phyloP scores from a whole-genome alignment of 495 filamentous ascomycete species.

The Trichocladium uniseriatum region DNA sequence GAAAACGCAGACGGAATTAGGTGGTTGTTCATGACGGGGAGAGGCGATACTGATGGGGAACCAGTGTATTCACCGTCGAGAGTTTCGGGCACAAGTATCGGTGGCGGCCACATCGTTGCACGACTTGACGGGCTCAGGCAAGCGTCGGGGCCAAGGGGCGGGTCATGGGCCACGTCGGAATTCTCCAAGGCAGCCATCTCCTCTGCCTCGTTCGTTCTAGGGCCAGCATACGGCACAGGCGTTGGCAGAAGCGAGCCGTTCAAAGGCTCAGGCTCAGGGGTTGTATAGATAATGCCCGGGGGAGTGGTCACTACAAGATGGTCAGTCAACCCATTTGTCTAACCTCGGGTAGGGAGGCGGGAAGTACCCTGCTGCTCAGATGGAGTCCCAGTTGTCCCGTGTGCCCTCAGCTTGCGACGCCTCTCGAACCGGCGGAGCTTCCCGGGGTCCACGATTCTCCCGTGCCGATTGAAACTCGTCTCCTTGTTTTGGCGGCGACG shows the following conservation, averaged over 20 bases:
- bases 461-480: constrained; percentile 10
- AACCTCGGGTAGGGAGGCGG: too few species aligned
- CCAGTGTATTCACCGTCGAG: neutral
- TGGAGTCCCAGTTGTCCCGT: neutral
- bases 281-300: constrained; percentile 4
- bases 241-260: neutral
- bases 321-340: neutral
- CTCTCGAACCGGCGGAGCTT: constrained; percentile 18
- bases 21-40: neutral
- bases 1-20: neutral
- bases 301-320: constrained; percentile 5
- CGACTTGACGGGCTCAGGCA: neutral
- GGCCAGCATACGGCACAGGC: neutral
- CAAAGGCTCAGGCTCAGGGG: constrained; percentile 9
- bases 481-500: constrained; percentile 14
- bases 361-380: neutral
- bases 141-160: neutral
- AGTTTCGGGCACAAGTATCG: neutral
- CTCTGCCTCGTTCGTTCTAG: neutral
- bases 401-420: constrained; percentile 3
- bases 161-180: neutral
- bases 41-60: neutral
- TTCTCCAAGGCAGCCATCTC: neutral
- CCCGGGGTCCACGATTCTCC: constrained; percentile 1
- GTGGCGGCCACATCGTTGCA: neutral